Evolutionary conservation across 768 basidiomycete species (phyloP).

Genomic region (Suillus subaureus): DNA sequence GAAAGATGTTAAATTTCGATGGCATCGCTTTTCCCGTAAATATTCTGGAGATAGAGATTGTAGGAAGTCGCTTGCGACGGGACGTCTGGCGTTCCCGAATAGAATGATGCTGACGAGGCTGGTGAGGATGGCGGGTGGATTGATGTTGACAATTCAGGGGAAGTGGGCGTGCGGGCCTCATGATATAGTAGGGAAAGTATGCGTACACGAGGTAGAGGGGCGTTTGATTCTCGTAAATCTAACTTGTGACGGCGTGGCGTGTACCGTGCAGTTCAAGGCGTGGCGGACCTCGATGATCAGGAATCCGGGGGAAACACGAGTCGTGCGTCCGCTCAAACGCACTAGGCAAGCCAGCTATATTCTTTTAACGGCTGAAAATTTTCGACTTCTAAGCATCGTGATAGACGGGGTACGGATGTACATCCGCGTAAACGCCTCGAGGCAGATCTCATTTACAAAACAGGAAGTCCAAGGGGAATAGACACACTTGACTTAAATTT

Average conservation of each 20-base stretch:
- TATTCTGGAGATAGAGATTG: slow-evolving; percentile 31
- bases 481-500: background rate
- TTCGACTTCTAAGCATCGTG: slow-evolving; percentile 16
- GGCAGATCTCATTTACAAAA: slow-evolving; percentile 20
- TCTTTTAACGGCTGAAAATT: slow-evolving; percentile 20
- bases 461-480: slow-evolving; percentile 10
- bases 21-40: slow-evolving; percentile 55
- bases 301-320: slow-evolving; percentile 29
- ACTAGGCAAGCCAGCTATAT: slow-evolving; percentile 26
- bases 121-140: slow-evolving; percentile 20
- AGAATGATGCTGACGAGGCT: slow-evolving; percentile 23
- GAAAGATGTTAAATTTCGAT: slow-evolving; percentile 69
- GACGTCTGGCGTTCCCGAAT: slow-evolving; percentile 31
- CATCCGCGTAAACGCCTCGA: slow-evolving; percentile 23
- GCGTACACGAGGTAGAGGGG: slow-evolving; percentile 32
- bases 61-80: slow-evolving; percentile 35
- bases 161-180: slow-evolving; percentile 26
- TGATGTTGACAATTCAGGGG: slow-evolving; percentile 29
- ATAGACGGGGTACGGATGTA: slow-evolving; percentile 6
- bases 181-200: slow-evolving; percentile 27
- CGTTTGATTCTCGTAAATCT: slow-evolving; percentile 21
- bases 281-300: slow-evolving; percentile 13
- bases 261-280: slow-evolving; percentile 24
- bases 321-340: slow-evolving; percentile 28
- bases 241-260: slow-evolving; percentile 29